Percentiles rank a stretch among this genome's conserved stretches.
Conservation (phyloP, 805 yeast genomes). For the Scheffersomyces ergatensis region DNA sequence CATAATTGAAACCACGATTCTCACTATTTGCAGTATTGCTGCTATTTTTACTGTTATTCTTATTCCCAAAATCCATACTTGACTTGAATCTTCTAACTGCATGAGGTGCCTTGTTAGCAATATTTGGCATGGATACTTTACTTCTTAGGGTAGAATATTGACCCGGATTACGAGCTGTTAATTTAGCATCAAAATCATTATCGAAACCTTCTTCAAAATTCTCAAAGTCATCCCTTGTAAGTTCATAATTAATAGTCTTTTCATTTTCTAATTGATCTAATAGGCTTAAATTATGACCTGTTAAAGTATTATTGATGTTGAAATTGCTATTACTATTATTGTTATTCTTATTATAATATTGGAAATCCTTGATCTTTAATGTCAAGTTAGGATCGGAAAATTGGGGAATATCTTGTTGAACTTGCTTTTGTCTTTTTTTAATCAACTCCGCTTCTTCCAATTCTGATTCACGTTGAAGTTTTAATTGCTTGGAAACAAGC, state of each 20-base stretch:
- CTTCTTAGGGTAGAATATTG: background rate
- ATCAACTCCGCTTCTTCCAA: slow-evolving; percentile 30
- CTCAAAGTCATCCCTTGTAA: slow-evolving; percentile 35
- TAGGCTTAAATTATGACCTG: slow-evolving; percentile 9
- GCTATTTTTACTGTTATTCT: slow-evolving; percentile 8
- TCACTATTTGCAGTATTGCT: slow-evolving; percentile 8
- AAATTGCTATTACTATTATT: slow-evolving; percentile 3
- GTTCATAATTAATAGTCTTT: slow-evolving; percentile 33
- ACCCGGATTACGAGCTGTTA: background rate
- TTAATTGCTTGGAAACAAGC: slow-evolving; percentile 18
- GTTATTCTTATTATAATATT: slow-evolving; percentile 7
- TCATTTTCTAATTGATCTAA: slow-evolving; percentile 29
- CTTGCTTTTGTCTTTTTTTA: slow-evolving; percentile 9
- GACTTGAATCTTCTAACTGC: slow-evolving; percentile 29
- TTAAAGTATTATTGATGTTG: slow-evolving; percentile 3
- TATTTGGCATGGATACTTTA: slow-evolving; percentile 5
- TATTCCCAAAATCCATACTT: slow-evolving; percentile 23
- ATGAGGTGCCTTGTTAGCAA: background rate
- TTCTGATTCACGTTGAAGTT: slow-evolving; percentile 30
- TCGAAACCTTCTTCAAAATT: slow-evolving; percentile 38
- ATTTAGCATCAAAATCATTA: slow-evolving; percentile 5
- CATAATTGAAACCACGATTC: slow-evolving; percentile 29
- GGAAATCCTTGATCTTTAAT: slow-evolving; percentile 27
- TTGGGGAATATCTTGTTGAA: slow-evolving; percentile 4
- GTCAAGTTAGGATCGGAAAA: slow-evolving; percentile 21